Base-by-base conservation (phyloP, 2,329 filamentous ascomycete species). In the Penicillium sp. region DNA sequence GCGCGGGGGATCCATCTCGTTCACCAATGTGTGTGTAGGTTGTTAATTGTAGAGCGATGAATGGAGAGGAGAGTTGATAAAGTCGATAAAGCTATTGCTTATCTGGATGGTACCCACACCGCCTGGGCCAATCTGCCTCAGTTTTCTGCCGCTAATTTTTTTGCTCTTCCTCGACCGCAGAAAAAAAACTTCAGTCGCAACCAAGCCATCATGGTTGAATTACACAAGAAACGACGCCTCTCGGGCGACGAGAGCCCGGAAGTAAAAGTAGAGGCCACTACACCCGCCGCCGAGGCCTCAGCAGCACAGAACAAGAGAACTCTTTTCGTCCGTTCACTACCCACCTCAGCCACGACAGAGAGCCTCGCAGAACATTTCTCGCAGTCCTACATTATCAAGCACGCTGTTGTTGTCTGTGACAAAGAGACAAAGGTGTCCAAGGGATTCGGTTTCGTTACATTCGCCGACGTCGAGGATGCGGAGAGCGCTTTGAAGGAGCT, bases 391-490 rank as follows among this genome's bases (percentile, higher is more conserved):
- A 92, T 95, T 8, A 85, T 99, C 71, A 97, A 97, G 75, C 93
- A 97, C 75, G 93, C 94, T 50, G 90, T 89, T n/a, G 91, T 96
- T 5, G 91, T 99, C 37, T 78, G 88, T 54, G 93, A 99, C 71
- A 86, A 89, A 16, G 81, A 86, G 61, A 96, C 92, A 2, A 96
- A 96, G 69, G 80, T 87, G 64, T 97, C 91, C 14, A 88, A 90
- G 70, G 93, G 94, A 17, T 99, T 91, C 73, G 94, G 94, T 50
- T 99, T 99, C 75, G 93, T 99, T 55, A 97, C 94, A 2, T 94
- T 99, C 68, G 90, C 92, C 65, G 94, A 99, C 70, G 84, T 89
- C 30, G 92, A 97, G 62, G 94, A 99, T 78, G 92, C 93, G 12
- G 79, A 87, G 61, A 84, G 87, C 61, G 95, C 94, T 17, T 84